Evolutionary conservation across 306 rosid species (phyloP).

Genomic region (Chamaecrista fasciculata): DNA sequence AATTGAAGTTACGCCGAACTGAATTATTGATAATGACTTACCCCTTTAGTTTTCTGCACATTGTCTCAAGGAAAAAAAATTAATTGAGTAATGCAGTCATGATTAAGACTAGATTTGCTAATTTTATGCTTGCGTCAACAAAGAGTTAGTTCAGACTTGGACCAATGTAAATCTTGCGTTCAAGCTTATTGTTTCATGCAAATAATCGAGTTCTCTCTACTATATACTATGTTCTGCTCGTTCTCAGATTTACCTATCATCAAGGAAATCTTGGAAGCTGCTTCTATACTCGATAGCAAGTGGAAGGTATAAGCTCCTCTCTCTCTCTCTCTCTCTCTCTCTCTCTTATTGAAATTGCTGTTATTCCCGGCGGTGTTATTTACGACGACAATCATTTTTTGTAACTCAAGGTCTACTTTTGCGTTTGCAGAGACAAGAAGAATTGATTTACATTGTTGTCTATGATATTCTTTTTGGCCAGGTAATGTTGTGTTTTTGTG

Average conservation of each 20-base stretch:
- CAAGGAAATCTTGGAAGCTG: conserved; percentile 57
- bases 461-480: conserved; percentile 91
- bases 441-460: conserved; percentile 63
- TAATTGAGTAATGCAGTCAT: neutral
- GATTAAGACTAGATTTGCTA: neutral
- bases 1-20: neutral
- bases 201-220: neutral
- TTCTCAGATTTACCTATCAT: conserved; percentile 73
- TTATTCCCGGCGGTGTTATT: no score
- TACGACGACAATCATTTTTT: no score
- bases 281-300: conserved; percentile 49
- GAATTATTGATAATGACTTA: neutral
- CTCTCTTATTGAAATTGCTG: no score
- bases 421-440: conserved; percentile 62
- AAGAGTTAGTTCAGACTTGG: neutral
- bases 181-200: neutral
- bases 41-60: neutral
- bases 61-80: no score
- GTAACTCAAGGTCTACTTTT: neutral
- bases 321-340: neutral
- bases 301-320: conserved; percentile 66
- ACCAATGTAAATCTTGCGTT: neutral
- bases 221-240: neutral
- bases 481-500: conserved; percentile 39
- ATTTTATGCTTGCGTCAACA: neutral